Evolutionary conservation across 164 flowering plant species (phyloP).

Genomic region (Stephania japonica): DNA sequence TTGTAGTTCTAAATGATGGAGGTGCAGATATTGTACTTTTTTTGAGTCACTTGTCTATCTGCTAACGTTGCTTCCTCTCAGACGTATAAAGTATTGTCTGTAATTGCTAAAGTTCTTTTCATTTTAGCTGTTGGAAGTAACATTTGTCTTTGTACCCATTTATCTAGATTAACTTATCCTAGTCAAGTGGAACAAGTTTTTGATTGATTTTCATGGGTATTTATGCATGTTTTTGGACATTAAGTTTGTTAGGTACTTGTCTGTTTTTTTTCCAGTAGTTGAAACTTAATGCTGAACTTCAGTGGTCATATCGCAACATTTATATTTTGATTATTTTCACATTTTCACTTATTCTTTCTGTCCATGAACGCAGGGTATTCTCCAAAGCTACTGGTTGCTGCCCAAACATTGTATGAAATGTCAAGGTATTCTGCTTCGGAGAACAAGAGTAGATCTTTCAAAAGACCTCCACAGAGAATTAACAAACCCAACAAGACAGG

Average conservation of each 20-base stretch:
- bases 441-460: slow-evolving; percentile 36
- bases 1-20: not conserved
- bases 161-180: not conserved
- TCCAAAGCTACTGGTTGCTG: slow-evolving; percentile 54
- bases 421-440: slow-evolving; percentile 29
- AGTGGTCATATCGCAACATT: not conserved
- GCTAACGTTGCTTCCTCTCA: not conserved
- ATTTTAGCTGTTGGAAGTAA: not conserved
- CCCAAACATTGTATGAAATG: slow-evolving; percentile 58
- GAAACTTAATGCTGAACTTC: not conserved
- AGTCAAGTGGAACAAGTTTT: not conserved
- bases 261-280: not conserved
- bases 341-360: slow-evolving; percentile 2
- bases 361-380: slow-evolving; percentile 34
- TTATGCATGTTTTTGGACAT: not conserved
- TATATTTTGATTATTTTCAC: not conserved
- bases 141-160: no score
- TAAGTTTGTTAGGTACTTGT: no score
- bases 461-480: slow-evolving; percentile 48
- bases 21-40: not conserved
- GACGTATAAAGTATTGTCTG: not conserved
- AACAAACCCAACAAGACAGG: slow-evolving; percentile 51
- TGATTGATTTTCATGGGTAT: not conserved
- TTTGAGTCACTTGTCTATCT: not conserved
- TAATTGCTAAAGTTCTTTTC: not conserved